A percentile compares a stretch with the other conserved stretches of the same genome.
Conservation (phyloP, 106 monocot genomes). For the Dendrobium nobile region DNA sequence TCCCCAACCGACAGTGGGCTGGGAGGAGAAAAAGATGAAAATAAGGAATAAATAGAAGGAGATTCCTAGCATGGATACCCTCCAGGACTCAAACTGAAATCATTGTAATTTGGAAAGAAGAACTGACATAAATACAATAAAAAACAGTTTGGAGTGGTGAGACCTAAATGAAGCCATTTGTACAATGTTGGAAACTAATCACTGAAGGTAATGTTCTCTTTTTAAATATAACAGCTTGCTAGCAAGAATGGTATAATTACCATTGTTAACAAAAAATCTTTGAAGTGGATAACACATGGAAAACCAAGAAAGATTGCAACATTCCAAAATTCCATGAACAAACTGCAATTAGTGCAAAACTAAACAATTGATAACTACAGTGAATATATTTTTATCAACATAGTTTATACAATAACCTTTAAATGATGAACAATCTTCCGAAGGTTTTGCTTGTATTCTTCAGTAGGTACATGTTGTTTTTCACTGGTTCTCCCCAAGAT, state of each 20-base stretch:
- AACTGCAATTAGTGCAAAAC: background rate
- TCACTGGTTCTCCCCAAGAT: constrained; percentile 64
- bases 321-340: background rate
- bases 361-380: background rate
- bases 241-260: background rate
- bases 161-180: background rate
- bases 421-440: constrained; percentile 69
- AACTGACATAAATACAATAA: too few relatives aligned
- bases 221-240: background rate
- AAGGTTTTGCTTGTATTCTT: constrained; percentile 82
- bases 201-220: too few relatives aligned
- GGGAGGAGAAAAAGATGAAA: too few relatives aligned
- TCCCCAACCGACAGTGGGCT: too few relatives aligned
- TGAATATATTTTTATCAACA: background rate
- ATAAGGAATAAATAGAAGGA: too few relatives aligned
- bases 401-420: constrained; percentile 41
- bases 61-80: too few relatives aligned
- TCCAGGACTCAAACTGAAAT: too few relatives aligned
- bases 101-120: too few relatives aligned
- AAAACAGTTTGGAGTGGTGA: too few relatives aligned
- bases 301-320: background rate
- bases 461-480: constrained; percentile 75
- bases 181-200: background rate
- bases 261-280: background rate
- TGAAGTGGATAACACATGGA: background rate